phyloP scores from a whole-genome alignment of 2,329 filamentous ascomycete genomes.

The Ceratocystis huliohia region DNA sequence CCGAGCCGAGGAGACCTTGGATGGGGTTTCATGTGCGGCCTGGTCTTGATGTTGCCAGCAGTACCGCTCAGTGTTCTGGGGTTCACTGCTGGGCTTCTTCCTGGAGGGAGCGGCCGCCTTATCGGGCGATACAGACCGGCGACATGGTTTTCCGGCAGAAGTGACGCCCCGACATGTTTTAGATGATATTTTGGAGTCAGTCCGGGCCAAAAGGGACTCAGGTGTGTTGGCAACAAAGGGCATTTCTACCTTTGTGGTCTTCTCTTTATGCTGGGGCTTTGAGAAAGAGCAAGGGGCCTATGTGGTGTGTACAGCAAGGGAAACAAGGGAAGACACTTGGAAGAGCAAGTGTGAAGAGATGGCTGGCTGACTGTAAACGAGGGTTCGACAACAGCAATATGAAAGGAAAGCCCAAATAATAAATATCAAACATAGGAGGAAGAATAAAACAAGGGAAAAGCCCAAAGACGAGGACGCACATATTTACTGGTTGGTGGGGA shows the following conservation, averaged over 20 bases:
- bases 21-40: conserved; percentile 40
- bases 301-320: neutral
- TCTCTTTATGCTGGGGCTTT: neutral
- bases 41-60: conserved; percentile 97
- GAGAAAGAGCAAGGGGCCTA: neutral
- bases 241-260: conserved; percentile 25
- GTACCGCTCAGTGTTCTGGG: conserved; percentile 52
- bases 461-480: neutral
- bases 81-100: conserved; percentile 12
- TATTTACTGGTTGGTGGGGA: neutral
- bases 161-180: conserved; percentile 86
- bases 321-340: neutral
- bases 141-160: conserved; percentile 66
- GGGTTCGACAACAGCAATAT: neutral
- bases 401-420: neutral
- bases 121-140: conserved; percentile 45
- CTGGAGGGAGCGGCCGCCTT: conserved; percentile 10
- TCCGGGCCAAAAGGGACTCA: conserved; percentile 35
- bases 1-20: conserved; percentile 23
- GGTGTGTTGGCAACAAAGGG: conserved; percentile 31
- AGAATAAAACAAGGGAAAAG: neutral
- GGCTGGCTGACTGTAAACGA: neutral
- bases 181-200: conserved; percentile 71
- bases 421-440: neutral
- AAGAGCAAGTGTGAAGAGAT: too few species aligned